Conservation (phyloP, 352 stramenopile species). For the Phytopythium litorale region DNA sequence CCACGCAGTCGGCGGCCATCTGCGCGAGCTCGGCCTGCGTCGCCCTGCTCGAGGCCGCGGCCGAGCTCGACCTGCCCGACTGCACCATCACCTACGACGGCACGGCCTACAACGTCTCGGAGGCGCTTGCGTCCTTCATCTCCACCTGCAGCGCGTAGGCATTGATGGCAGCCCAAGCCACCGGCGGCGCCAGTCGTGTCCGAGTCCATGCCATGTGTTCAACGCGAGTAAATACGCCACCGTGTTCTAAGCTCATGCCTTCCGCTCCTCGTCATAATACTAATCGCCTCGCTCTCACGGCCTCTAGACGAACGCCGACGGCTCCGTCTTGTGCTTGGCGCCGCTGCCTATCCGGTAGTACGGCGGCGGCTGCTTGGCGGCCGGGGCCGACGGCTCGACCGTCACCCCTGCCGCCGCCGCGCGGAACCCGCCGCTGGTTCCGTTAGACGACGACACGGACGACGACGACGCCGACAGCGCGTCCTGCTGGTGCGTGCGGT, state of each 20-base stretch:
- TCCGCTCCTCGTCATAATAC: too few species aligned
- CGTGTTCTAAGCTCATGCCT: too few species aligned
- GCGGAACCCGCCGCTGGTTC: background rate
- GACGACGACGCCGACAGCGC: constrained; percentile 4
- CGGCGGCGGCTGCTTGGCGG: constrained; percentile 2
- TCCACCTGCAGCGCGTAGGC: constrained; percentile 15
- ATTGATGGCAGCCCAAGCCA: constrained; percentile 1
- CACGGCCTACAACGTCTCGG: constrained; percentile 29
- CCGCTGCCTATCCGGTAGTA: constrained; percentile 8
- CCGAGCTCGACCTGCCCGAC: constrained; percentile 22
- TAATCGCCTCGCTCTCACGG: background rate
- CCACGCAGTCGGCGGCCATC: constrained; percentile 18
- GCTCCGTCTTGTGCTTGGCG: constrained; percentile 6
- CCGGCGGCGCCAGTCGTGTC: background rate
- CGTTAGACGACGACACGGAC: background rate
- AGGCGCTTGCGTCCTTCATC: constrained; percentile 17
- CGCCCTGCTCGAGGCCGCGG: constrained; percentile 20
- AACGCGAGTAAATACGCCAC: too few species aligned
- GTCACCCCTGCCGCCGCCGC: background rate
- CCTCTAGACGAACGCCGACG: constrained; percentile 7
- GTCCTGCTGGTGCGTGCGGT: background rate
- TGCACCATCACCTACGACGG: constrained; percentile 27
- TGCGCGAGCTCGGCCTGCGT: constrained; percentile 26
- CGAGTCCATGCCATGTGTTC: too few species aligned
- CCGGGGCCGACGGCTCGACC: background rate